Conservation (phyloP, 2,329 filamentous ascomycete genomes). For the Botryotinia globosa region DNA sequence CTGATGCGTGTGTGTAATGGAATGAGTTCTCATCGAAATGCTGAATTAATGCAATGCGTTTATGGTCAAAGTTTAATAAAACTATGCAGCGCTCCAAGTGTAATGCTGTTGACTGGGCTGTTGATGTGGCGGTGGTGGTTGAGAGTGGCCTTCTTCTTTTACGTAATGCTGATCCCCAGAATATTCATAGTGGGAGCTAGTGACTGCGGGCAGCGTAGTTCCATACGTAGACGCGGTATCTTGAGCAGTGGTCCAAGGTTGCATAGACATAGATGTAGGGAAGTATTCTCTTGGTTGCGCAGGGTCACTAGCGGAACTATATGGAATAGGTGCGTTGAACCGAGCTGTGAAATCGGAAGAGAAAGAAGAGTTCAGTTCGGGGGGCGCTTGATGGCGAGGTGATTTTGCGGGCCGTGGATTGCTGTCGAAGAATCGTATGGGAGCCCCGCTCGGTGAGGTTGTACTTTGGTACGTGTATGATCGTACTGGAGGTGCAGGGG, state of each 20-base stretch:
- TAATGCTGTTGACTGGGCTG: conserved; percentile 30
- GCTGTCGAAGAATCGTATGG: conserved; percentile 34
- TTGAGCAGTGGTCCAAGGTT: conserved; percentile 32
- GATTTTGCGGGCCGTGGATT: conserved; percentile 39
- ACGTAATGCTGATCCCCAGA: conserved; percentile 28
- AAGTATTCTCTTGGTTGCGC: conserved; percentile 32
- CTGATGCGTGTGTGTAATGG: neutral
- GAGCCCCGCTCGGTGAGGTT: conserved; percentile 16
- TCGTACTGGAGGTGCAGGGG: conserved; percentile 16
- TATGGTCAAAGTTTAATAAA: neutral
- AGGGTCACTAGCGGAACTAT: conserved; percentile 24
- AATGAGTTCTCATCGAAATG: neutral
- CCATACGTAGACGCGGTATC: conserved; percentile 29
- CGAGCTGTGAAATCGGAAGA: conserved; percentile 30
- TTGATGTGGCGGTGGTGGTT: conserved; percentile 20
- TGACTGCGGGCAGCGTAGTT: conserved; percentile 23
- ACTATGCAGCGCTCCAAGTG: conserved; percentile 32
- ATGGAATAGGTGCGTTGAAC: conserved; percentile 29
- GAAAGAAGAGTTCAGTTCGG: conserved; percentile 28
- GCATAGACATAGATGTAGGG: conserved; percentile 27
- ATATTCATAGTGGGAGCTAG: conserved; percentile 33
- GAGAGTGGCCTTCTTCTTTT: conserved; percentile 28
- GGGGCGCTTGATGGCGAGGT: conserved; percentile 35
- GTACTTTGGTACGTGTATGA: conserved; percentile 20
- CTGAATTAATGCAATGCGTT: neutral